A percentile compares a stretch with the other conserved stretches of the same genome.
These are phyloP conservation scores for Kingdonia uniflora DNA, from an alignment of 164 flowering plant species.

Conservation along the genomic window DNA sequence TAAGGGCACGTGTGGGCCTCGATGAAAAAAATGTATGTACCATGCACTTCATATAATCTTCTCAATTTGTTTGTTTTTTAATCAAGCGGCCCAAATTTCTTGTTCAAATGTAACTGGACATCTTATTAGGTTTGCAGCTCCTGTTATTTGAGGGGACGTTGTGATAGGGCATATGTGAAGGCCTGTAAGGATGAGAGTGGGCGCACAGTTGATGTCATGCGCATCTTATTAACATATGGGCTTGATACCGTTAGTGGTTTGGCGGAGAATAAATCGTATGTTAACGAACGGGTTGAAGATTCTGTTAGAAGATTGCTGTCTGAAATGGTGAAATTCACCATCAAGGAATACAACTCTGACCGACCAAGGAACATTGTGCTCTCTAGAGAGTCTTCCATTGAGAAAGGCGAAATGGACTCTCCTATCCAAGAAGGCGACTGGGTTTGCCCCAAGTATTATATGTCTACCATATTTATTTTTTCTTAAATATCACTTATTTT, in stretches of 20 bases:
- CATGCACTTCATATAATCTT: not conserved
- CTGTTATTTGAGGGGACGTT: constrained; percentile 69
- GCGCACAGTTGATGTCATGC: constrained; percentile 81
- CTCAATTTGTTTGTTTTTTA: not conserved
- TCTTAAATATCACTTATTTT: not conserved
- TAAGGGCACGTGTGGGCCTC: constrained; percentile 64
- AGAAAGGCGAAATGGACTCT: constrained; percentile 16
- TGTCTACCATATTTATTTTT: not conserved
- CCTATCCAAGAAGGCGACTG: constrained; percentile 74
- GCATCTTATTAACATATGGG: constrained; percentile 60
- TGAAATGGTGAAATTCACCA: constrained; percentile 43
- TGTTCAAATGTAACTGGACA: constrained; percentile 1
- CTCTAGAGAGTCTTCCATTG: constrained; percentile 6
- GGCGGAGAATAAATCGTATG: constrained; percentile 44
- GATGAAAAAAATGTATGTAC: constrained; percentile 69
- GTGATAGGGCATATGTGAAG: constrained; percentile 77
- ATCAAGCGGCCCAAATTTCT: not conserved
- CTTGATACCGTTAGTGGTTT: constrained; percentile 41
- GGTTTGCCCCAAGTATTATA: constrained; percentile 73
- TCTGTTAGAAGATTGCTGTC: constrained; percentile 58
- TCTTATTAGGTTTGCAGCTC: constrained; percentile 69
- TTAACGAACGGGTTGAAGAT: constrained; percentile 33
- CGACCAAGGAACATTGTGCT: constrained; percentile 6
- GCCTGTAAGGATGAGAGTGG: constrained; percentile 62
- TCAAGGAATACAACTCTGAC: constrained; percentile 19